Evolutionary conservation across 352 stramenopile species (phyloP), one percentile per base, ranked within the genome.

Genomic region (Phytophthora sp.): DNA sequence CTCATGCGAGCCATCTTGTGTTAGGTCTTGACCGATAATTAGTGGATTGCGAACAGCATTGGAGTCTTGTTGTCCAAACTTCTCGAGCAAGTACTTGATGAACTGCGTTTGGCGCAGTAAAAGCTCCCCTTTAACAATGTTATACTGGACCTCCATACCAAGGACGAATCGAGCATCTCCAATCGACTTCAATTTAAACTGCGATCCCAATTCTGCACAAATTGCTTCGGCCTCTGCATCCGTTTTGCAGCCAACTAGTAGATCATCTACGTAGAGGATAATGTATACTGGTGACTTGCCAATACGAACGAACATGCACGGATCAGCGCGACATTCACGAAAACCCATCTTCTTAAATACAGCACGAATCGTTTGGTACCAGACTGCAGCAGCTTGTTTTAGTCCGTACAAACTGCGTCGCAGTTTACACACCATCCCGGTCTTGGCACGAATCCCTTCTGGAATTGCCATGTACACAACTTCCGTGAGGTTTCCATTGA

Each of bases 401-500:
- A 81, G 42, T 4, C 57, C 72, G 35, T 84, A 82, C 0, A 84
- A 10, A 43, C 58, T 71, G 7, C 56, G 52, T 18, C 39, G 45
- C 21, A 79, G 52, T 21, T 42, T 15, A 31, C 55, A 80, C 2
- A 76, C 64, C 41, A 52, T 57, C 9, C 42, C 53, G 7, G 42
- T 21, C 0, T 20, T 3, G 12, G 37, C 48, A 10, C 44, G 15
- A 13, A 78, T 21, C 27, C 48, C 70, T 39, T 69, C 3, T 0
- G 67, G 64, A 4, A 45, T 4, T 7, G 28, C 21, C 57, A 75
- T 84, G 28, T 69, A 75, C 2, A 77, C 54, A 5, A 54, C 32
- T 49, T 76, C 67, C 5, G 72, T 35, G 6, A 80, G 30, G 11
- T 53, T 43, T n/a, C 59, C 71, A 42, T 84, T 72, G 0, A 81